phyloP scores from a whole-genome alignment of 805 yeast genomes.

The Zygoascus flipseniorum region DNA sequence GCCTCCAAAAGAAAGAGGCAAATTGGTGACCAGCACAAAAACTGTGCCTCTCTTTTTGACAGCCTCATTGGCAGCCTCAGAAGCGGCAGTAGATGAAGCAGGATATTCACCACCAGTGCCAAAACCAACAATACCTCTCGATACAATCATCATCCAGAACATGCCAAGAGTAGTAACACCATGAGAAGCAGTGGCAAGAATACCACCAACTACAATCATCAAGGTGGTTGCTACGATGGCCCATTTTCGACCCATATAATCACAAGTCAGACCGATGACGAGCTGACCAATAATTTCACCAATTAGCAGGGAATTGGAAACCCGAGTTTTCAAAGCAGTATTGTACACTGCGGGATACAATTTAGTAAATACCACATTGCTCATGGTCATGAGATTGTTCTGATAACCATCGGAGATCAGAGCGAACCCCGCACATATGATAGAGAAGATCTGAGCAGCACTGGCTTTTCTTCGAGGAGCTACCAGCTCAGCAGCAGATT shows the following conservation, averaged over 20 bases:
- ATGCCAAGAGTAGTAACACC: conserved; percentile 51
- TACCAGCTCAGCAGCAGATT: background rate
- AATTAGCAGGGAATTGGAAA: conserved; percentile 59
- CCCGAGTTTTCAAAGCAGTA: conserved; percentile 47
- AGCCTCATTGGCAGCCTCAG: conserved; percentile 64
- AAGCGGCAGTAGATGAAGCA: conserved; percentile 57
- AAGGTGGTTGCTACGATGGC: conserved; percentile 59
- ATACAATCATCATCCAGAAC: conserved; percentile 71
- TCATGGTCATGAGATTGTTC: conserved; percentile 65
- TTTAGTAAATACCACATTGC: conserved; percentile 46
- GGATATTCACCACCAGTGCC: conserved; percentile 78
- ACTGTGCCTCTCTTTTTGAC: conserved; percentile 49
- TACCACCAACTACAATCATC: conserved; percentile 54
- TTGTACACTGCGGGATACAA: conserved; percentile 38
- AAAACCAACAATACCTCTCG: conserved; percentile 67
- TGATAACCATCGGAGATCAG: conserved; percentile 72
- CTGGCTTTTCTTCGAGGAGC: background rate
- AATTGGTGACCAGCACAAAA: conserved; percentile 58
- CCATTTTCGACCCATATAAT: conserved; percentile 55
- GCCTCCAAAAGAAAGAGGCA: conserved; percentile 69
- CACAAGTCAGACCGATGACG: conserved; percentile 54
- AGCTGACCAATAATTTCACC: conserved; percentile 69
- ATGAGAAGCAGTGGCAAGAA: conserved; percentile 62
- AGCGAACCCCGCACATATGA: conserved; percentile 65
- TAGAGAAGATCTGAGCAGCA: conserved; percentile 26